phyloP scores from a whole-genome alignment of 2,329 filamentous ascomycete genomes.

The Penicillium janthinellum region DNA sequence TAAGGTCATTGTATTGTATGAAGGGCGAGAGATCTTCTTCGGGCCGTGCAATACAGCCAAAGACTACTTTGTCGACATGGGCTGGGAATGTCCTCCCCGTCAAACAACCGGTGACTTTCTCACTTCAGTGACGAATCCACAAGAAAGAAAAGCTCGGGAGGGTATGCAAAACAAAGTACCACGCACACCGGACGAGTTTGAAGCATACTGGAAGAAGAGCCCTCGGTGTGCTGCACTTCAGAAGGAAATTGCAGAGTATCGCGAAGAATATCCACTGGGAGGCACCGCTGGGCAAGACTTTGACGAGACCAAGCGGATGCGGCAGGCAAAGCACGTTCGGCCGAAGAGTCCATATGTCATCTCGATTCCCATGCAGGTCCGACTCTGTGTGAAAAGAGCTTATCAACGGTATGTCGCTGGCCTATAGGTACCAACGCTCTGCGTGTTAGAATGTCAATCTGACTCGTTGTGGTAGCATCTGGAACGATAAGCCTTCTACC shows the following conservation, averaged over 20 bases:
- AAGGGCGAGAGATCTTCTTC: slow-evolving; percentile 77
- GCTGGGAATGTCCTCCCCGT: slow-evolving; percentile 66
- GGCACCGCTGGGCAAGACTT: slow-evolving; percentile 36
- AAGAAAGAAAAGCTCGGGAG: slow-evolving; percentile 57
- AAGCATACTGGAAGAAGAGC: slow-evolving; percentile 50
- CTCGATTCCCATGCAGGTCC: slow-evolving; percentile 73
- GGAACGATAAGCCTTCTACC: slow-evolving; percentile 74
- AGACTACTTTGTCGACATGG: slow-evolving; percentile 67
- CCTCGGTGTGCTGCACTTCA: slow-evolving; percentile 34
- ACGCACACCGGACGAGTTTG: slow-evolving; percentile 69
- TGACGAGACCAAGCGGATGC: slow-evolving; percentile 33
- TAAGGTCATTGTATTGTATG: slow-evolving; percentile 73
- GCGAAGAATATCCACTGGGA: slow-evolving; percentile 36
- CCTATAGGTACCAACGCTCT: background rate
- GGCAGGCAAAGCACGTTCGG: slow-evolving; percentile 42
- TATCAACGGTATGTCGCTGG: slow-evolving; percentile 59
- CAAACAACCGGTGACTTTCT: slow-evolving; percentile 72
- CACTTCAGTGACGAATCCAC: slow-evolving; percentile 67
- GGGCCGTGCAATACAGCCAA: slow-evolving; percentile 63
- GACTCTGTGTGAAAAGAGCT: slow-evolving; percentile 79
- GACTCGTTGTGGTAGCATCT: slow-evolving; percentile 52
- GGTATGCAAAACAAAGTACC: slow-evolving; percentile 66
- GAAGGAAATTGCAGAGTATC: slow-evolving; percentile 38
- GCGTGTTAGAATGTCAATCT: slow-evolving; percentile 7
- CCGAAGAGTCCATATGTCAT: slow-evolving; percentile 69